A percentile compares a stretch with the other conserved stretches of the same genome.
Evolutionary conservation across 192 early-diverging fungal species (phyloP).

Genomic region (Ramicandelaber brevisporus): DNA sequence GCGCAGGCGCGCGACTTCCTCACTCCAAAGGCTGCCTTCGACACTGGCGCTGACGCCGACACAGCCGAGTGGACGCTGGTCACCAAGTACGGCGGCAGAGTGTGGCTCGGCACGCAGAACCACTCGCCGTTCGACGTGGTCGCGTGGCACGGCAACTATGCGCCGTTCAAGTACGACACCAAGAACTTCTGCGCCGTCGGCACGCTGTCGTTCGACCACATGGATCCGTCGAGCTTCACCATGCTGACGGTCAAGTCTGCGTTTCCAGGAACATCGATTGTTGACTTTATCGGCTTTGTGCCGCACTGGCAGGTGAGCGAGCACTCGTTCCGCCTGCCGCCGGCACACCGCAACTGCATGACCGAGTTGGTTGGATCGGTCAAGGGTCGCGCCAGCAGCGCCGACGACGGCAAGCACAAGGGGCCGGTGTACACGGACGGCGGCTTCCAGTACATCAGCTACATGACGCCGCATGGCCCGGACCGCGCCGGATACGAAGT

Average conservation of each 20-base stretch:
- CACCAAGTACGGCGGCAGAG: slow-evolving; percentile 60
- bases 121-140: slow-evolving; percentile 92
- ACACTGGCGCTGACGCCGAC: slow-evolving; percentile 25
- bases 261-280: slow-evolving; percentile 58
- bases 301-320: slow-evolving; percentile 80
- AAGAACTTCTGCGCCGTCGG: slow-evolving; percentile 58
- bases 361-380: slow-evolving; percentile 96
- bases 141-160: slow-evolving; percentile 96
- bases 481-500: slow-evolving; percentile 49
- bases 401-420: slow-evolving; percentile 78
- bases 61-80: slow-evolving; percentile 31
- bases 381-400: slow-evolving; percentile 54
- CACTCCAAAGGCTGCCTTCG: slow-evolving; percentile 58
- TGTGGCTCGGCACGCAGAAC: slow-evolving; percentile 43
- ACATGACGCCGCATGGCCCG: slow-evolving; percentile 84
- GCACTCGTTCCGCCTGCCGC: slow-evolving; percentile 79
- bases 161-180: slow-evolving; percentile 81
- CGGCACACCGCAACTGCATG: slow-evolving; percentile 95
- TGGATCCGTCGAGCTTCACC: slow-evolving; percentile 89
- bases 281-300: slow-evolving; percentile 92
- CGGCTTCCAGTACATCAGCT: slow-evolving; percentile 34
- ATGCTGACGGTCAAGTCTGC: slow-evolving; percentile 76
- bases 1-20: slow-evolving; percentile 88
- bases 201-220: slow-evolving; percentile 75
- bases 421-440: slow-evolving; percentile 82